Percentiles rank a stretch among this genome's conserved stretches.
Conservation (phyloP, 768 basidiomycete species). For the Phanerochaete sordida region DNA sequence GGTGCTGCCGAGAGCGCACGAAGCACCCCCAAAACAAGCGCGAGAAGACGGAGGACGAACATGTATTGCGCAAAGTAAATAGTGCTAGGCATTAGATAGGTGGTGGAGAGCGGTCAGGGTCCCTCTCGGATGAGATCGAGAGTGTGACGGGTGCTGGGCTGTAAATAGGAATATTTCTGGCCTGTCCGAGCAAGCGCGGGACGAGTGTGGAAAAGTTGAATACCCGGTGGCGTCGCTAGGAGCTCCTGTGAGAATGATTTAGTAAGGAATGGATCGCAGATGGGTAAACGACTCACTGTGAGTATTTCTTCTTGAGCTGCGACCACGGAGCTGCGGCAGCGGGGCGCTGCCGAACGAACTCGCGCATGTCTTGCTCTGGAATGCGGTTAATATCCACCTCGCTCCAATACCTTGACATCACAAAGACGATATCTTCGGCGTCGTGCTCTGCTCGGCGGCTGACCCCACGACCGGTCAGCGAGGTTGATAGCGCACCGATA, state of each 20-base stretch:
- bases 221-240: neutral
- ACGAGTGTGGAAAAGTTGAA: neutral
- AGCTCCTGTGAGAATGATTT: neutral
- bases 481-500: slow-evolving; percentile 6
- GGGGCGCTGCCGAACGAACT: slow-evolving; percentile 58
- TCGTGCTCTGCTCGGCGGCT: slow-evolving; percentile 72
- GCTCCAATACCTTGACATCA: slow-evolving; percentile 75
- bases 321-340: slow-evolving; percentile 70
- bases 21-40: neutral
- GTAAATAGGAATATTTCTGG: neutral
- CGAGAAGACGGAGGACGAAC: neutral
- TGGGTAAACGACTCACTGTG: slow-evolving; percentile 37
- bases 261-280: neutral
- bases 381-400: slow-evolving; percentile 83
- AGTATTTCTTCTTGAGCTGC: slow-evolving; percentile 72
- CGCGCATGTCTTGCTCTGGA: slow-evolving; percentile 81
- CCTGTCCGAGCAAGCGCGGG: neutral
- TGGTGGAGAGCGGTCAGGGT: neutral
- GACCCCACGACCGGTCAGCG: slow-evolving; percentile 11
- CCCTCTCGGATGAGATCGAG: too few species aligned
- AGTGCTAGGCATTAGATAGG: neutral
- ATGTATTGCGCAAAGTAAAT: neutral
- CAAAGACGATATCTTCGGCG: slow-evolving; percentile 73
- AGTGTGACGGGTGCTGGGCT: neutral
- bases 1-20: neutral